Percentiles rank a stretch among this genome's conserved stretches.
Conservation (phyloP, 2,329 filamentous ascomycete genomes). For the Xylaria sp. region DNA sequence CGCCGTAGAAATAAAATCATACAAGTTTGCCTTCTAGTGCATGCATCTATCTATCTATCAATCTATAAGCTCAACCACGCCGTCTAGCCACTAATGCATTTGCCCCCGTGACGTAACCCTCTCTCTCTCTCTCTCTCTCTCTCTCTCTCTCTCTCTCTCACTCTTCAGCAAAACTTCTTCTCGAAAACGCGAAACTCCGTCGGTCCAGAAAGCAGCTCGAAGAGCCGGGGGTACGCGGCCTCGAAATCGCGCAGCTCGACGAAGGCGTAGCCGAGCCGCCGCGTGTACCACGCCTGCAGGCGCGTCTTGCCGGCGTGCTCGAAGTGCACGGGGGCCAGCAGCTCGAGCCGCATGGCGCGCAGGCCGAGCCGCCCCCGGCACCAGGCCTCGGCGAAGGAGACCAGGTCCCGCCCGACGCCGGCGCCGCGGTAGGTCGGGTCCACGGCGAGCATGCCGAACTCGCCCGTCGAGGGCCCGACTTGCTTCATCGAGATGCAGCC, state of each 20-base stretch:
- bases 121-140: background rate
- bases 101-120: background rate
- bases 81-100: background rate
- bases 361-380: slow-evolving; percentile 36
- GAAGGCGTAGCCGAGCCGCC: slow-evolving; percentile 42
- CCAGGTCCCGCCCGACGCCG: slow-evolving; percentile 46
- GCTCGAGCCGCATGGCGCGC: slow-evolving; percentile 40
- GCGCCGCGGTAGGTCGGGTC: slow-evolving; percentile 39
- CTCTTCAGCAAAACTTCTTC: slow-evolving; percentile 40
- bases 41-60: background rate
- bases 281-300: slow-evolving; percentile 46
- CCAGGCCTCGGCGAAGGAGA: slow-evolving; percentile 47
- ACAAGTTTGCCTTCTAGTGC: background rate
- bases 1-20: slow-evolving; percentile 2
- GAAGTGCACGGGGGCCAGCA: slow-evolving; percentile 45
- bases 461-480: slow-evolving; percentile 34
- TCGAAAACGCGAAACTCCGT: slow-evolving; percentile 45
- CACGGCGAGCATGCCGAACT: slow-evolving; percentile 49
- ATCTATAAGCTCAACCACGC: background rate
- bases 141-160: background rate
- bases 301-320: slow-evolving; percentile 45
- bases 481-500: slow-evolving; percentile 46
- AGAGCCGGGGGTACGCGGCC: slow-evolving; percentile 40
- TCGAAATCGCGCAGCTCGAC: slow-evolving; percentile 37
- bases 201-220: slow-evolving; percentile 40